phyloP scores from a whole-genome alignment of 169 alveolate genomes.

The Cryptosporidium sp. region DNA sequence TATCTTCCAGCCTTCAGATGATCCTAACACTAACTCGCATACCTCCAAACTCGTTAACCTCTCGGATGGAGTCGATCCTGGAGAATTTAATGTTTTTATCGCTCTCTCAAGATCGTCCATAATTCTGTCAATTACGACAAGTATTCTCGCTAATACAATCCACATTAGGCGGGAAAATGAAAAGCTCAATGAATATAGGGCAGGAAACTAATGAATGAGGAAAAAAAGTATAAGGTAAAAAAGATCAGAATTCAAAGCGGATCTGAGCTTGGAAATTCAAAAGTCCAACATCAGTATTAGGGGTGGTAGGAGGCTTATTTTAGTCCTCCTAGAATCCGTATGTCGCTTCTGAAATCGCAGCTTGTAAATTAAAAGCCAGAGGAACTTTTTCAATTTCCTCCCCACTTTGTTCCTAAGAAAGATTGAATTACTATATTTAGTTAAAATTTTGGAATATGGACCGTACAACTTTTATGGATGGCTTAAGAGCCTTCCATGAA shows the following conservation, averaged over 20 bases:
- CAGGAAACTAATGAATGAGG: constrained; percentile 1
- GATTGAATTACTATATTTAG: neutral
- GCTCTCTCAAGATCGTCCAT: constrained; percentile 76
- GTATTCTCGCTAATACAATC: constrained; percentile 8
- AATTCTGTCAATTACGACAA: constrained; percentile 40
- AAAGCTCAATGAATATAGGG: neutral
- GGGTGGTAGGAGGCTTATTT: neutral
- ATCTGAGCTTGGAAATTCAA: neutral
- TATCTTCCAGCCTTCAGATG: constrained; percentile 57
- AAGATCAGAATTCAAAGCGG: neutral
- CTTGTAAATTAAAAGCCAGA: neutral
- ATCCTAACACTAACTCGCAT: constrained; percentile 31
- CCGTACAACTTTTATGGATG: constrained; percentile 67
- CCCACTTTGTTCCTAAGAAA: neutral
- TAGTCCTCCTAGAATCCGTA: neutral
- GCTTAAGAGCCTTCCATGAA: constrained; percentile 74
- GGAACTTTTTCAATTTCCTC: neutral
- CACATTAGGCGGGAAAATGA: constrained; percentile 27
- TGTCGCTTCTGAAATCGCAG: neutral
- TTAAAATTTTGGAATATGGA: constrained; percentile 21
- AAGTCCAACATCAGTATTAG: neutral
- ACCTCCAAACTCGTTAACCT: constrained; percentile 45
- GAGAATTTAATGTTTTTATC: constrained; percentile 52
- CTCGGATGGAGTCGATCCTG: constrained; percentile 52
- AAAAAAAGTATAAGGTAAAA: neutral